Conservation (phyloP, 164 flowering plant species). For the Magnolia sinica region DNA sequence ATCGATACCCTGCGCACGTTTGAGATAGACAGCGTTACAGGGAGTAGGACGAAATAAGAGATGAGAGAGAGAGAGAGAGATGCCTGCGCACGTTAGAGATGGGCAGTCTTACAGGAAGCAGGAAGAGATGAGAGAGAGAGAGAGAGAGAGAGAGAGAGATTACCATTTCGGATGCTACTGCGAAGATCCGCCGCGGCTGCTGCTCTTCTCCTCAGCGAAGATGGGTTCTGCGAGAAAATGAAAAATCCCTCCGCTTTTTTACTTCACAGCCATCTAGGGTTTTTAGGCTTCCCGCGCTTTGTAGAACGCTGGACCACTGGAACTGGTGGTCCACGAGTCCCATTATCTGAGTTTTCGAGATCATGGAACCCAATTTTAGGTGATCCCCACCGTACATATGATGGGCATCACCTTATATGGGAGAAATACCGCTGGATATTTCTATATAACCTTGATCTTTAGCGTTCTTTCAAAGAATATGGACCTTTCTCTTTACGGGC, state of each 20-base stretch:
- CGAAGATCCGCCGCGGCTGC: background rate
- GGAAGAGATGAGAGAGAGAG: background rate
- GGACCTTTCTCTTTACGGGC: no score
- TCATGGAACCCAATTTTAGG: background rate
- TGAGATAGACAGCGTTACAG: background rate
- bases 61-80: background rate
- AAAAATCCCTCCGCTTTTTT: background rate
- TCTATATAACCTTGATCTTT: no score
- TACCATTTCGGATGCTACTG: background rate
- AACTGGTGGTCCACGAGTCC: background rate
- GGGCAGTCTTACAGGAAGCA: background rate
- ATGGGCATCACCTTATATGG: background rate
- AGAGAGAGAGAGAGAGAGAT: background rate
- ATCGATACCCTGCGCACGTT: slow-evolving; percentile 48
- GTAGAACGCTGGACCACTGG: background rate
- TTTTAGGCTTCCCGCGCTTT: background rate
- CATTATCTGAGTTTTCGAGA: background rate
- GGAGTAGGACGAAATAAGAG: background rate
- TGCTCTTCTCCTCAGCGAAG: background rate
- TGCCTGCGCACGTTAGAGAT: no score
- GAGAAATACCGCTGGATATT: no score
- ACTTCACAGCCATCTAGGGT: background rate
- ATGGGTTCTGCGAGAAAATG: background rate
- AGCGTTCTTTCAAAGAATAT: no score
- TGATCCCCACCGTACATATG: background rate